Percentiles rank a stretch among this genome's conserved stretches.
phyloP scores from a whole-genome alignment of 345 rosid species.

The Arabidopsis thaliana region DNA sequence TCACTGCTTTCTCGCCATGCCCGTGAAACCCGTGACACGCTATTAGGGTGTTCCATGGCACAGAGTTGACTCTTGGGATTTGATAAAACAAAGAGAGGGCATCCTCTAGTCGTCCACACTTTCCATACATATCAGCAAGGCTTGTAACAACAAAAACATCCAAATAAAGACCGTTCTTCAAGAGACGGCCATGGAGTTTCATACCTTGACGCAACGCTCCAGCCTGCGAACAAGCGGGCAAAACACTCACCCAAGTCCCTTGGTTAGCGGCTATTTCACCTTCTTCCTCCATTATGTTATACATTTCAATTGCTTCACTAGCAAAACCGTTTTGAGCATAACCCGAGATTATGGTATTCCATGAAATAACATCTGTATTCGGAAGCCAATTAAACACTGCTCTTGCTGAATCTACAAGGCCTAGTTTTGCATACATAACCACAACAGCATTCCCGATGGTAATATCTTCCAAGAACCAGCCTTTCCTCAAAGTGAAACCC shows the following conservation, averaged over 20 bases:
- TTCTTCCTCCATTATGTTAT: slow-evolving; percentile 48
- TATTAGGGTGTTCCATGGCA: slow-evolving; percentile 67
- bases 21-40: slow-evolving; percentile 63
- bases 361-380: slow-evolving; percentile 56
- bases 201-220: slow-evolving; percentile 67
- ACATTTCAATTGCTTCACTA: slow-evolving; percentile 60
- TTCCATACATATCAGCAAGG: slow-evolving; percentile 67
- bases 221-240: slow-evolving; percentile 60
- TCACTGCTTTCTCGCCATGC: slow-evolving; percentile 54
- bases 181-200: slow-evolving; percentile 53
- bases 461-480: slow-evolving; percentile 49
- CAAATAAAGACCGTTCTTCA: slow-evolving; percentile 48
- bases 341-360: slow-evolving; percentile 63
- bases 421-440: slow-evolving; percentile 66
- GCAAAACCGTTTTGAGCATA: slow-evolving; percentile 69
- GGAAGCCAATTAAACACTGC: slow-evolving; percentile 54
- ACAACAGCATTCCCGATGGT: slow-evolving; percentile 55
- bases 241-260: slow-evolving; percentile 66
- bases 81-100: slow-evolving; percentile 54
- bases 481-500: slow-evolving; percentile 54
- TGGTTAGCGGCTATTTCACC: slow-evolving; percentile 48
- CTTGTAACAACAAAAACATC: slow-evolving; percentile 60
- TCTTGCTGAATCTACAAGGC: slow-evolving; percentile 47
- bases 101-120: slow-evolving; percentile 61
- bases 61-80: slow-evolving; percentile 51